Evolutionary conservation across 1,284 basidiomycete genomes (phyloP), one percentile per base, ranked within the genome.

Genomic region (Irpex sp.): DNA sequence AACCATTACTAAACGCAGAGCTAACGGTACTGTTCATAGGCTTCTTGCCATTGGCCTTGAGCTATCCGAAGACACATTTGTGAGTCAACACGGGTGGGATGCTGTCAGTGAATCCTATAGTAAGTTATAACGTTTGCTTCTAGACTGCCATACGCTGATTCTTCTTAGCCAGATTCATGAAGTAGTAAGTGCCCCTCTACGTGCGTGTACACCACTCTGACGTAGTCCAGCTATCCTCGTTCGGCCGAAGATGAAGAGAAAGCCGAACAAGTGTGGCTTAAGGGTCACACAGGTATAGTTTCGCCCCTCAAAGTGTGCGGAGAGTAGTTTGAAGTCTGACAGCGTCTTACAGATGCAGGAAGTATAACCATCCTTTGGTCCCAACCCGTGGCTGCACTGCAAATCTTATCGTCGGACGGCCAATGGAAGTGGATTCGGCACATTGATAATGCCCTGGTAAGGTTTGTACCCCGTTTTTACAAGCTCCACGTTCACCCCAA

Each of bases 371-470:
- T 87, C 13, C 73, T 88, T 13, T 87, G 82, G 76, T 85, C 84
- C 52, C 86, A 88, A 62, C 86, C 87, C 0, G 80, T 88, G 3
- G 75, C 82, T 9, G 85, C 78, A 0, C 76, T 88, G 26, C 87
- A 89, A 62, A 85, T 87, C 57, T 71, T 83, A 5, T 74, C 78
- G 0, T 76, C 68, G 17, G 81, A 83, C 37, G 81, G 81, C 1
- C 74, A 70, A 26, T 89, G 86, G 87, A 80, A 80, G 61, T 88
- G 83, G 81, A 75, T 86, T 6, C 81, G 76, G 63, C 85, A 88
- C 68, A 77, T 87, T 31, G 81, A 85, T 2, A 86, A 87, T 65
- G 85, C 84, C 2, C 71, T 88, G 52, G 85, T 86, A 66, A 62
- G 77, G 15, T 44, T 2, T 26, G 40, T 44, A 44, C 15, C 40